A percentile compares a stretch with the other conserved stretches of the same genome.
Evolutionary conservation across 1,139 yeast species (phyloP).

Genomic region (Eremothecium gossypii): DNA sequence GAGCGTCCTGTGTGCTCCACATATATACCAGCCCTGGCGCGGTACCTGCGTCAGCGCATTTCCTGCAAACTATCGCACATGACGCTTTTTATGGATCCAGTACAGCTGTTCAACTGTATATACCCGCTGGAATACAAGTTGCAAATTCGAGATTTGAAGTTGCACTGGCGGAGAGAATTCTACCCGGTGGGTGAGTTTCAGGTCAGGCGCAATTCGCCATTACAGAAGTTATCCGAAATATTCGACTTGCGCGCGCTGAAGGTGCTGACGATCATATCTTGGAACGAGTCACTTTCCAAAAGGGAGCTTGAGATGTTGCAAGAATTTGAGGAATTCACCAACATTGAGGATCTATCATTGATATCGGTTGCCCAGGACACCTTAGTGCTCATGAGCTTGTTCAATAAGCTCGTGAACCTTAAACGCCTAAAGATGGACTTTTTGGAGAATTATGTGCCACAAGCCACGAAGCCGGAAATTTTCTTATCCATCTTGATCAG

Average conservation of each 20-base stretch:
- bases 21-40: slow-evolving; percentile 27
- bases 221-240: slow-evolving; percentile 28
- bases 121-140: slow-evolving; percentile 26
- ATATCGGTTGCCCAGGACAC: slow-evolving; percentile 33
- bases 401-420: slow-evolving; percentile 25
- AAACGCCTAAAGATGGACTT: slow-evolving; percentile 35
- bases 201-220: slow-evolving; percentile 10
- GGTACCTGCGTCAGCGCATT: slow-evolving; percentile 24
- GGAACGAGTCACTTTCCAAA: slow-evolving; percentile 31
- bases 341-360: slow-evolving; percentile 33
- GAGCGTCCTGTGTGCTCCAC: slow-evolving; percentile 23
- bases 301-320: slow-evolving; percentile 30
- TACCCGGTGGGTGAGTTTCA: slow-evolving; percentile 26
- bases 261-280: slow-evolving; percentile 34
- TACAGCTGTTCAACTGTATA: slow-evolving; percentile 29
- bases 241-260: slow-evolving; percentile 31
- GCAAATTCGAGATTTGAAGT: slow-evolving; percentile 30
- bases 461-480: slow-evolving; percentile 28
- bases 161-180: slow-evolving; percentile 34
- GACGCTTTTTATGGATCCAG: slow-evolving; percentile 33
- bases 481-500: slow-evolving; percentile 29
- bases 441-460: slow-evolving; percentile 29
- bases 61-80: slow-evolving; percentile 26
- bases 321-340: slow-evolving; percentile 30
- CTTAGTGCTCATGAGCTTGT: slow-evolving; percentile 25